Percentiles rank a stretch among this genome's conserved stretches.
Conservation (phyloP, 176 grass and related monocot species). For the Thinopyrum elongatum region DNA sequence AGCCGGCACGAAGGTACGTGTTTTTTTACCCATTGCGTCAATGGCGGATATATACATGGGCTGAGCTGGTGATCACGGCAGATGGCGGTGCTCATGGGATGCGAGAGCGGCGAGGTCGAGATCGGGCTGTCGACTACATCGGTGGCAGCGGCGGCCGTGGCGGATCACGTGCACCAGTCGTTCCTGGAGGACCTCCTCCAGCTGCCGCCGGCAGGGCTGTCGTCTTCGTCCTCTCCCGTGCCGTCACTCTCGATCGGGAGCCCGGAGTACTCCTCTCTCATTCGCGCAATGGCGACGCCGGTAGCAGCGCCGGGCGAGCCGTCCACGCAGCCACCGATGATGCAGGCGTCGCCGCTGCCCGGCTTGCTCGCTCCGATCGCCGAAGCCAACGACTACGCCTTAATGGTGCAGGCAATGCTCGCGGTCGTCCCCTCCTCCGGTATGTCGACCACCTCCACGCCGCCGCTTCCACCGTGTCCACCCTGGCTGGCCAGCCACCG, state of each 20-base stretch:
- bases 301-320: background rate
- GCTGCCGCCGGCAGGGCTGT: conserved; percentile 8
- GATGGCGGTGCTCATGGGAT: conserved; percentile 79
- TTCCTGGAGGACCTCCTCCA: conserved; percentile 42
- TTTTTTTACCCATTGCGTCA: background rate
- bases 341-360: background rate
- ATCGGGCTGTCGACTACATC: conserved; percentile 41
- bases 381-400: background rate
- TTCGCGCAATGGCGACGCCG: conserved; percentile 8
- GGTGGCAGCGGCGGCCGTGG: background rate
- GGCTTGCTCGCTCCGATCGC: background rate
- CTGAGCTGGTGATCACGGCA: background rate
- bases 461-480: background rate
- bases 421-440: conserved; percentile 37
- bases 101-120: conserved; percentile 80
- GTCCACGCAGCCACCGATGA: background rate
- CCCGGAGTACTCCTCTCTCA: conserved; percentile 49
- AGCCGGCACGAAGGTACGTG: conserved; percentile 82
- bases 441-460: background rate
- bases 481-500: conserved; percentile 19
- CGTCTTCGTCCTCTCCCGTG: conserved; percentile 49
- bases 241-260: conserved; percentile 52
- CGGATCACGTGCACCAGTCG: conserved; percentile 42
- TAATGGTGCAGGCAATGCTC: conserved; percentile 48
- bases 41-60: background rate